Evolutionary conservation across 1,139 yeast species (phyloP), one percentile per base, ranked within the genome.

Genomic region (Petasospora rhodanensis): DNA sequence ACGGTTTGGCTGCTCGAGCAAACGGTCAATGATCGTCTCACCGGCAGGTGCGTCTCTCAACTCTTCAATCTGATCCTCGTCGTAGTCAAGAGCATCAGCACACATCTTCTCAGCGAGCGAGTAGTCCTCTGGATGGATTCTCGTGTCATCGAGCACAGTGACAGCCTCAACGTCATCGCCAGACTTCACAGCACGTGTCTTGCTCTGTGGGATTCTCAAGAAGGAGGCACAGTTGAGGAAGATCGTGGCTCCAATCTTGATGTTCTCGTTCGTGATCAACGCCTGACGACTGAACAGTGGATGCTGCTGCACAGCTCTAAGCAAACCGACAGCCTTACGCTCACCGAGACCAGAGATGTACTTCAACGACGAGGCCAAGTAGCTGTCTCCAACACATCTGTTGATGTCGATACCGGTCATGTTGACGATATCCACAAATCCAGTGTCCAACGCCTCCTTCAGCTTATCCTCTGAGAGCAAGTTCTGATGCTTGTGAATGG

Each of bases 81-180:
- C 96, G 46, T 87, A 71, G 52, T 93, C 99, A 44, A 91, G 69
- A 2, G 98, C 97, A 66, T 91, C 98, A 3, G 96, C 93, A 8
- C 97, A 97, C 87, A 91, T 89, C 56, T 91, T 91, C 37, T 93
- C 76, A 2, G 97, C 97, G 49, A 91, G 70, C 41, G 85, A 95
- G 55, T 91, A 91, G 60, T 91, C 98, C 59, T 93, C 97, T 4
- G 98, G 98, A 52, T 91, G 99, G 28, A 93, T 87, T 62, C 98
- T 76, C 0, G 98, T 91, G 22, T 94, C 89, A 60, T 91, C 99
- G 45, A 91, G 68, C 32, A 84, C 68, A 2, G 52, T 49, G 52
- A 91, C 97, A 25, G 83, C 74, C 25, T 78, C 76, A 48, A 60
- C 79, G 48, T 69, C 81, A 38, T 71, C 75, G 18, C 61, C 57